Base-by-base conservation (phyloP, 1,284 basidiomycete genomes). In the Tilletia horrida region DNA sequence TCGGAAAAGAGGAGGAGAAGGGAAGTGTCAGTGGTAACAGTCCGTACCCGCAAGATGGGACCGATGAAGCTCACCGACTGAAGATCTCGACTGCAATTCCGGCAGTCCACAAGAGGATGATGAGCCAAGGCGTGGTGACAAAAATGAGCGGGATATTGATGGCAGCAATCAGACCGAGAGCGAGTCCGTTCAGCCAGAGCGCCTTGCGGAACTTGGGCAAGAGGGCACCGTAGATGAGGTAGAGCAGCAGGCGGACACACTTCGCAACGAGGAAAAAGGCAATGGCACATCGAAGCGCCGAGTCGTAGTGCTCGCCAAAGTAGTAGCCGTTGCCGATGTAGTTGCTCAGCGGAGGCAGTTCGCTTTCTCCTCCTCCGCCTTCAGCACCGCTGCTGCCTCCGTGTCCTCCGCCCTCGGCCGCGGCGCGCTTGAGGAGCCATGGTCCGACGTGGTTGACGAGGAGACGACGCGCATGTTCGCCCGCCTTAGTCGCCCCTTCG, bases 261-360 rank as follows among this genome's bases (percentile, higher is more conserved):
- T 78, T 78, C n/a, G 77, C 69, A 1, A 76, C 74, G 1, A 81
- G 64, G 66, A 75, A 80, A 63, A 81, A 81, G 18, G 66, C 71
- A n/a, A 79, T 71, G 0, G 77, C 78, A 0, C 71, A 66, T 40
- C 67, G 68, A 31, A 81, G 69, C 0, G 74, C 73, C 3, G 57
- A 25, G 31, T 73, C 59, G 64, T 73, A 81, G 1, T 72, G 71
- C 2, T 72, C 68, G 9, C 65, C 66, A 45, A 81, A 75, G 73
- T 74, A 81, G 55, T 35, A 59, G 13, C 55, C 55, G 14, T 31
- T 35, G 3, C 27, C 55, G n/a, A 59, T 25, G 29, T 59, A 59
- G 16, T 59, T 8, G 16, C n/a, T 40, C 13, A 35, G 16, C 27
- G 55, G 29, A 35, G 55, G 55, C 25, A 59, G 7, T 21, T 59